Evolutionary conservation across 129 eudicot genomes (phyloP), one percentile per base, ranked within the genome.

Genomic region (Kitagawia praeruptora): DNA sequence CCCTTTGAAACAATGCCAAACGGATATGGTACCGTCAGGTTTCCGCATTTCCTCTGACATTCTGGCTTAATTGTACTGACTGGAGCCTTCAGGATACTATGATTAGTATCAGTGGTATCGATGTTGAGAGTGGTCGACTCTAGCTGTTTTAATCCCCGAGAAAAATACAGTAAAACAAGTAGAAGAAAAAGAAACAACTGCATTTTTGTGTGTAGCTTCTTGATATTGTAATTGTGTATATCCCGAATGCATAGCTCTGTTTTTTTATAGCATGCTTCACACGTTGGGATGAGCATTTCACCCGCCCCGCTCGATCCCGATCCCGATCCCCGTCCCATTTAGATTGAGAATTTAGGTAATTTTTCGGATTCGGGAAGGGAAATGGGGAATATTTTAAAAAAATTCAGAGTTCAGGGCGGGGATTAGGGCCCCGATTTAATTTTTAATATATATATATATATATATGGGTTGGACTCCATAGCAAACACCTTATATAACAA

Each of bases 41-140:
- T 14, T 66, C 72, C 72, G 21, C 72, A 66, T 28, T 66, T 28
- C 8, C 38, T 34, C 75, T 78, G 87, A 81, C 91, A 87, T 41
- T 81, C 85, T 4, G 85, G 85, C 63, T 46, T 46, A 11, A 13
- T 31, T 34, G 72, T 34, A 31, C 31, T 66, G 40, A 6, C 18
- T 66, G 4, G 9, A 5, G 72, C 19, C 21, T 28, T 34, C 2
- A 28, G 2, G 13, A 66, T 66, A 34, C 7, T 66, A 41, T 66
- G 72, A 11, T 27, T 10, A 41, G 8, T 28, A n/a, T 66, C 40
- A 5, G 8, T 28, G 7, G 3, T 66, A 66, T 58, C 13, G 15
- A 7, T n/a, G 2, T 1, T n/a, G 2, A 58, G 11, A 58, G 67
- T 0, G 67, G 23, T 58, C 5, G 21, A 66, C 19, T 27, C 39